phyloP scores from a whole-genome alignment of 73 alveolate species.

The Paramecium pentaurelia region DNA sequence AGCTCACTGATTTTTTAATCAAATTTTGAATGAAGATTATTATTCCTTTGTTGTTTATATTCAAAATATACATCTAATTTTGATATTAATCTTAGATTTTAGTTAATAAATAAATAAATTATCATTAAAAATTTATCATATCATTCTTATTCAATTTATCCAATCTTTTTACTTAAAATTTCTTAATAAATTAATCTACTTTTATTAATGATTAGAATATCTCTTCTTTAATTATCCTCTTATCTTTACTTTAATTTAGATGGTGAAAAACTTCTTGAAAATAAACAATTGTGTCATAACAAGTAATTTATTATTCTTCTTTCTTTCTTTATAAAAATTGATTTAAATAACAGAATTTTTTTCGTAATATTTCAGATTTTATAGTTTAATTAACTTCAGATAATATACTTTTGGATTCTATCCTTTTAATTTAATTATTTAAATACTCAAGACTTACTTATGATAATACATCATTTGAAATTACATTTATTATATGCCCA shows the following conservation, averaged over 20 bases:
- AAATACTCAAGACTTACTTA: background rate
- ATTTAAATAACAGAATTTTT: background rate
- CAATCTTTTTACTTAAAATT: background rate
- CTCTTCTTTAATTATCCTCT: background rate
- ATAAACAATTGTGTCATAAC: background rate
- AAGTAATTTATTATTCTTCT: background rate
- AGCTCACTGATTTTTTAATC: background rate
- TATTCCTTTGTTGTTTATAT: background rate
- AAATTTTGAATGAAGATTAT: background rate
- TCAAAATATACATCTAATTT: background rate
- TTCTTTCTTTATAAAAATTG: background rate
- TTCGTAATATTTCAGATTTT: background rate
- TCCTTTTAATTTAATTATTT: background rate
- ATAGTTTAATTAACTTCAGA: background rate
- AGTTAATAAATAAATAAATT: background rate
- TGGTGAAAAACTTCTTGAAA: background rate
- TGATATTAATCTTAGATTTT: background rate
- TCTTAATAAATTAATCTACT: background rate
- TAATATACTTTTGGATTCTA: background rate
- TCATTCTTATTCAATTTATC: background rate
- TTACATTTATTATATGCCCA: background rate
- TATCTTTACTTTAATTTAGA: background rate
- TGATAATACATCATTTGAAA: background rate
- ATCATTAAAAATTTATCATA: background rate
- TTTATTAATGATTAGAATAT: background rate